These are phyloP conservation scores for Nemania sp. DNA, from an alignment of 2,329 filamentous ascomycete genomes.

Conservation along the genomic window DNA sequence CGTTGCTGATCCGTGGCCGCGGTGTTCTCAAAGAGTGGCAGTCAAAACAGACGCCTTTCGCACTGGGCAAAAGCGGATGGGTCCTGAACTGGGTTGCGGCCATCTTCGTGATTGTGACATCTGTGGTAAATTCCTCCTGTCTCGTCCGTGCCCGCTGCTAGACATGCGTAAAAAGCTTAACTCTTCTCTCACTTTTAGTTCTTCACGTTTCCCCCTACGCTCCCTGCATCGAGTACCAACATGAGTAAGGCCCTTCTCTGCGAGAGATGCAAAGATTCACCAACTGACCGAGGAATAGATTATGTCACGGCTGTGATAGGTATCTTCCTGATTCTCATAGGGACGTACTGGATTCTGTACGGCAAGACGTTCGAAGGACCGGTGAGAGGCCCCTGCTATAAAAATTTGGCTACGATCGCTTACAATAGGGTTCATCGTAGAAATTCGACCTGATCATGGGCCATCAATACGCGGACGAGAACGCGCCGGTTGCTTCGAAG, in stretches of 20 bases:
- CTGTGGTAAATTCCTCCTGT: slow-evolving; percentile 32
- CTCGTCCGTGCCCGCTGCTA: neutral
- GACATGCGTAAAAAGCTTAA: neutral
- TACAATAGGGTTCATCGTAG: slow-evolving; percentile 19
- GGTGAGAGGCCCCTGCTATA: slow-evolving; percentile 24
- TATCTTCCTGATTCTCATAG: slow-evolving; percentile 39
- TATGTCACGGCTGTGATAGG: slow-evolving; percentile 44
- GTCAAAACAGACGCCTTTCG: slow-evolving; percentile 34
- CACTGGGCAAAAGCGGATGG: slow-evolving; percentile 38
- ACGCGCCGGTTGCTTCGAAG: neutral
- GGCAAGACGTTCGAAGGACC: slow-evolving; percentile 38
- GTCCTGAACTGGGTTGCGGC: slow-evolving; percentile 40
- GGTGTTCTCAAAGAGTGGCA: slow-evolving; percentile 36
- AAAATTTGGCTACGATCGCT: neutral
- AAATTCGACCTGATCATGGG: slow-evolving; percentile 37
- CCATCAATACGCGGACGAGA: slow-evolving; percentile 27
- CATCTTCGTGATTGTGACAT: slow-evolving; percentile 45
- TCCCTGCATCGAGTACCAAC: slow-evolving; percentile 36
- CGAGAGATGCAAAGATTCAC: neutral
- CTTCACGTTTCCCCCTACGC: slow-evolving; percentile 39
- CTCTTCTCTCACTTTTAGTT: slow-evolving; percentile 29
- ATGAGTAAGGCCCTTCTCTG: slow-evolving; percentile 35
- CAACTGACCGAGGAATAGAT: slow-evolving; percentile 31
- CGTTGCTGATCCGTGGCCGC: slow-evolving; percentile 44
- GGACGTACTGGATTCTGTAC: slow-evolving; percentile 33